Conservation (phyloP, 2,329 filamentous ascomycete species). For the Neurospora sp. region DNA sequence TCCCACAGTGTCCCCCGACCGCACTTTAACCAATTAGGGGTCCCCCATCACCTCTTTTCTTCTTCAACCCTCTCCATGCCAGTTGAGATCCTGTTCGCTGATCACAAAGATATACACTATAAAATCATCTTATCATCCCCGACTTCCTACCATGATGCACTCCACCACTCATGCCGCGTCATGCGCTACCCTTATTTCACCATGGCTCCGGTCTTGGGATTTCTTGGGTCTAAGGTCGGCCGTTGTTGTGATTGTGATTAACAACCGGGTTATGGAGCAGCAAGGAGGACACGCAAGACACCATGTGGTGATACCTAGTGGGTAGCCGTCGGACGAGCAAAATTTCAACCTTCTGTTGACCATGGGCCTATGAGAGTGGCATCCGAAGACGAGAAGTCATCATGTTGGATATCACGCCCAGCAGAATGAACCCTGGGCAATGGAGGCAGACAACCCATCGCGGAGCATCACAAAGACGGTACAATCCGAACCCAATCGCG, state of each 20-base stretch:
- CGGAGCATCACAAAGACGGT: background rate
- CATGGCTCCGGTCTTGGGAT: background rate
- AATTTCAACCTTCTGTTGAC: background rate
- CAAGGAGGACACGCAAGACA: background rate
- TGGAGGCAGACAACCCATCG: background rate
- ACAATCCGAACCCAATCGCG: background rate
- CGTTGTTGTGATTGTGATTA: background rate
- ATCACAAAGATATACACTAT: background rate
- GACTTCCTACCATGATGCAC: background rate
- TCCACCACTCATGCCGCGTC: background rate
- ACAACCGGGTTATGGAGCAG: background rate
- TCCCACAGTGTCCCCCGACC: background rate
- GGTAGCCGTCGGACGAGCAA: background rate
- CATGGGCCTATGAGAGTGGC: background rate
- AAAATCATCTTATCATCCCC: background rate
- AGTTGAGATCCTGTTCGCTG: background rate
- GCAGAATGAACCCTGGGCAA: background rate
- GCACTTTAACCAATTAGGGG: background rate
- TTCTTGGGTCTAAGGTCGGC: background rate
- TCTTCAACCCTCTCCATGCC: background rate
- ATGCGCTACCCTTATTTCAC: background rate
- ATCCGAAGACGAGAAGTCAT: background rate
- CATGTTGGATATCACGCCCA: background rate
- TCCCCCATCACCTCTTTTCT: background rate
- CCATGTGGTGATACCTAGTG: background rate